Base-by-base conservation (phyloP, 2,329 filamentous ascomycete species). In the Mollisia scopiformis region DNA sequence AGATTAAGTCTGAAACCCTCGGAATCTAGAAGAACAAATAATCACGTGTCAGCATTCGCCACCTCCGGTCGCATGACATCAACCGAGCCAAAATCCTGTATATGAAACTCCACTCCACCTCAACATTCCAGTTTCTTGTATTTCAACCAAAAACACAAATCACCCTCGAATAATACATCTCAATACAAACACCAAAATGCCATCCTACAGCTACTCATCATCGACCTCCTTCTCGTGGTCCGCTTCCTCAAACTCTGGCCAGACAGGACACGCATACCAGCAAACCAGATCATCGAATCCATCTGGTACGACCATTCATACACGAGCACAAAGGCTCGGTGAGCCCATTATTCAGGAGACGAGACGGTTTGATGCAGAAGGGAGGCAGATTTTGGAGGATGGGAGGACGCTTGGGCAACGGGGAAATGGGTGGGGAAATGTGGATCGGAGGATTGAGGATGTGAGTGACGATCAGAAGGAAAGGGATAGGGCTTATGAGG, bases 381-480 rank as follows among this genome's bases (percentile, higher is more conserved):
- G 51, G n/a, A n/a, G 19, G n/a, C 35, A 39, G 33, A 54, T 54
- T 23, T 19, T 54, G 6, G 51, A 41, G 35, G 51, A 54, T 37
- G 51, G 51, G 7, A 54, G 51, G 11, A 41, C 37, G 13, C 51
- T 54, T 8, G 51, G 35, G 10, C 33, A 54, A 13, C 33, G 51
- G 19, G 16, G 33, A 27, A 14, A 19, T 39, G 21, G 35, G 19
- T n/a, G n/a, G n/a, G n/a, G n/a, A n/a, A n/a, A 21, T 33, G 30
- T 21, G 21, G 30, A 37, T 23, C 6, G 43, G 43, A 54, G 33
- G 31, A 54, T 54, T 7, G 51, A 54, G 23, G 51, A 54, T 27
- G 51, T 47, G 43, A 47, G 23, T 47, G 43, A 47, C 16, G 43
- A 47, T 21, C 39, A 43, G n/a, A 43, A 43, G 6, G 39, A 43